Conservation (phyloP, 768 basidiomycete species). For the Lactifluus volemus region DNA sequence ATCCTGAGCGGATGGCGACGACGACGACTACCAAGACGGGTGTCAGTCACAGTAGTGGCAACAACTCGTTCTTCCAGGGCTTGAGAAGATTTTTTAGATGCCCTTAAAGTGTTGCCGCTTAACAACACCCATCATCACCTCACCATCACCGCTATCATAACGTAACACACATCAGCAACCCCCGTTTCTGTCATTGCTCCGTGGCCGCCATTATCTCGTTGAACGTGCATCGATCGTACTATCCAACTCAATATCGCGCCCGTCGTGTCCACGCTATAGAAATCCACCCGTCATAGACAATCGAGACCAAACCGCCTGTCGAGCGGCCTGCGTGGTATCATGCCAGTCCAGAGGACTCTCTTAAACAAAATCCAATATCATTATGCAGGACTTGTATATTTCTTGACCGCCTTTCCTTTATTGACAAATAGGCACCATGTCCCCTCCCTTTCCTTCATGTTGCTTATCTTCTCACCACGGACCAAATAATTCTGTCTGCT, state of each 20-base stretch:
- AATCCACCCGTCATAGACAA: not conserved
- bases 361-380: not conserved
- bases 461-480: not conserved
- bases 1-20: not conserved
- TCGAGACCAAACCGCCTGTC: not conserved
- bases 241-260: not conserved
- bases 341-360: not conserved
- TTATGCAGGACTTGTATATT: not conserved
- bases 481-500: not conserved
- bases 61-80: not conserved
- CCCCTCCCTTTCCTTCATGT: conserved; percentile 1
- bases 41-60: not conserved
- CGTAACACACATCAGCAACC: not conserved
- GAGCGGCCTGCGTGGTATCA: not conserved
- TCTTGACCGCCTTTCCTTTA: not conserved
- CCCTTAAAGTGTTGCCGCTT: not conserved
- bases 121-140: not conserved
- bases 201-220: not conserved
- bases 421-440: conserved; percentile 9
- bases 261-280: not conserved
- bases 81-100: conserved; percentile 5
- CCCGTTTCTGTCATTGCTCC: not conserved
- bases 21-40: not conserved
- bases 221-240: not conserved
- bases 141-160: too few relatives aligned